A percentile compares a stretch with the other conserved stretches of the same genome.
These are phyloP conservation scores for Aspergillus ustus DNA, from an alignment of 2,329 filamentous ascomycete species.

Conservation along the genomic window DNA sequence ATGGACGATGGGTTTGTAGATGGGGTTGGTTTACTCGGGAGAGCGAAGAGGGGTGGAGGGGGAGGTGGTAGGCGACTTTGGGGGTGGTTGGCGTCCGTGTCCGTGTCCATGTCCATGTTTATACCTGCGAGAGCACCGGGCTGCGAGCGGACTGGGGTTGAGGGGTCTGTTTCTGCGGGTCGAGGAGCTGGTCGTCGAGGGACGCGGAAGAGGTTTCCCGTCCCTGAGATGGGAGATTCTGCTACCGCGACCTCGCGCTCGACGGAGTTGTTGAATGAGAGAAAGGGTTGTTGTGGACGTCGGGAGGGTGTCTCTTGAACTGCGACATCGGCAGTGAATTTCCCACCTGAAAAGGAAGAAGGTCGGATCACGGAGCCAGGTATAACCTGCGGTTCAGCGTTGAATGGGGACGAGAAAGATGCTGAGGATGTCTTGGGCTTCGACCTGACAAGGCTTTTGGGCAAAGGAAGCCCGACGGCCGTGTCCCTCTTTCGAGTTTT, in stretches of 20 bases:
- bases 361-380: slow-evolving; percentile 39
- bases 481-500: slow-evolving; percentile 41
- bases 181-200: slow-evolving; percentile 34
- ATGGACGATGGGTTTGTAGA: slow-evolving; percentile 23
- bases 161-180: slow-evolving; percentile 29
- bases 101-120: not conserved
- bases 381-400: slow-evolving; percentile 35
- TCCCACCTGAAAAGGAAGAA: slow-evolving; percentile 30
- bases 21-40: slow-evolving; percentile 11
- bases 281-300: slow-evolving; percentile 32
- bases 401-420: slow-evolving; percentile 30
- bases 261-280: slow-evolving; percentile 20
- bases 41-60: slow-evolving; percentile 14
- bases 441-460: slow-evolving; percentile 31
- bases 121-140: slow-evolving; percentile 21
- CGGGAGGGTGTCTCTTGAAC: slow-evolving; percentile 49
- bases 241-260: slow-evolving; percentile 9
- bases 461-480: slow-evolving; percentile 31
- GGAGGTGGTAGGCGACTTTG: slow-evolving; percentile 2
- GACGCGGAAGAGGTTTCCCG: slow-evolving; percentile 32
- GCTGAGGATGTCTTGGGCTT: slow-evolving; percentile 25
- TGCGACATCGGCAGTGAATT: slow-evolving; percentile 23
- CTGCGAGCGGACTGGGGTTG: slow-evolving; percentile 36
- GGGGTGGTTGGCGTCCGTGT: not conserved
- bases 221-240: slow-evolving; percentile 20